Percentiles rank a stretch among this genome's conserved stretches.
Evolutionary conservation across 73 alveolate genomes (phyloP).

Genomic region (Breviolum minutum): DNA sequence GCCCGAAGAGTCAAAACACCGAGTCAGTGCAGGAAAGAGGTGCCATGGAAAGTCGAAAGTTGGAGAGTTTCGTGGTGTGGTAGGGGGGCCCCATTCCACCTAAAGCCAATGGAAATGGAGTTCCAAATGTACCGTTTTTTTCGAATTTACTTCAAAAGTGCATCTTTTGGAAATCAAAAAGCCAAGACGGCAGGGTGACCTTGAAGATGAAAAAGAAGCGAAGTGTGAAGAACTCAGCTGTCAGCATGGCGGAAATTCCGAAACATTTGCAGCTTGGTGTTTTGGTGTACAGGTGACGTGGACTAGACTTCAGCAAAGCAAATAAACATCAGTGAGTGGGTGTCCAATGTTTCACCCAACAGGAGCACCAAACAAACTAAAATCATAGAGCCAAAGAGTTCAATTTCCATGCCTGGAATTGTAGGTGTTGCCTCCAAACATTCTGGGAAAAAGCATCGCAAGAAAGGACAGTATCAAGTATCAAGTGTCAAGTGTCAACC

Average conservation of each 20-base stretch:
- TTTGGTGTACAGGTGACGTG: slow-evolving; percentile 8
- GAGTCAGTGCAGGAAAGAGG: slow-evolving; percentile 71
- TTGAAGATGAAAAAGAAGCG: slow-evolving; percentile 81
- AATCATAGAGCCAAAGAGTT: no score
- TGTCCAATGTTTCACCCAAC: not conserved
- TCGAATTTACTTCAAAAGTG: no score
- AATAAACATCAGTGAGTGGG: not conserved
- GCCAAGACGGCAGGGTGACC: slow-evolving; percentile 12
- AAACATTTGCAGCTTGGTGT: not conserved
- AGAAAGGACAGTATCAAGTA: not conserved
- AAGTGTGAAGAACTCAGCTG: slow-evolving; percentile 9
- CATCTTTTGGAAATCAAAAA: not conserved
- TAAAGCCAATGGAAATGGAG: not conserved
- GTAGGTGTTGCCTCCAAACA: no score
- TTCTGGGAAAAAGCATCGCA: not conserved
- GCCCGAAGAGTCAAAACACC: slow-evolving; percentile 82
- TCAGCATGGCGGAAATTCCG: not conserved
- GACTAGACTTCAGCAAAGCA: slow-evolving; percentile 56
- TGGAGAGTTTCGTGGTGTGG: not conserved
- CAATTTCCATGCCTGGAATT: no score
- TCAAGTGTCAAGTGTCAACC: no score
- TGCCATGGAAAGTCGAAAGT: no score
- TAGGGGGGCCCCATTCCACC: not conserved
- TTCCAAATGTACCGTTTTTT: no score
- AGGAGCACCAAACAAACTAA: not conserved